Percentiles rank a stretch among this genome's conserved stretches.
Conservation (phyloP, 192 early-diverging fungal species). For the Coemansia sp. region DNA sequence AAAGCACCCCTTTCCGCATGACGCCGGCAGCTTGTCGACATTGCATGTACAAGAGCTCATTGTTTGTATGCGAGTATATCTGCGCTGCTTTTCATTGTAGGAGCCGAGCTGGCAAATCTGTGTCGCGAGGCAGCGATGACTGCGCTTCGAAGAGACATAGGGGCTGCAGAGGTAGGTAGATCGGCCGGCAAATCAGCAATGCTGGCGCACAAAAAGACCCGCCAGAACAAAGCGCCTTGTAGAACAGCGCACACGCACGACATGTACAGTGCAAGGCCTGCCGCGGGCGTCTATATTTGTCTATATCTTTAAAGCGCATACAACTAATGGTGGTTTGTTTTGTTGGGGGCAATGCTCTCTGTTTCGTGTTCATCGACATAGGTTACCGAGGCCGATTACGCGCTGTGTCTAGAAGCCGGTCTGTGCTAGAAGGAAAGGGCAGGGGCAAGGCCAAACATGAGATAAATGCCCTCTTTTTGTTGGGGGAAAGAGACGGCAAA, state of each 20-base stretch:
- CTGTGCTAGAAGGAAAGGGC: constrained; percentile 6
- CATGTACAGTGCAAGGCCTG: too few species aligned
- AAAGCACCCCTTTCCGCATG: too few species aligned
- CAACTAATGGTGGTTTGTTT: neutral
- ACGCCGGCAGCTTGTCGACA: too few species aligned
- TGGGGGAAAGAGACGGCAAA: neutral
- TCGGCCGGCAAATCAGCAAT: neutral
- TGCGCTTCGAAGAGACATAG: constrained; percentile 60
- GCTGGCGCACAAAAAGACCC: neutral
- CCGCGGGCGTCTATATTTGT: too few species aligned
- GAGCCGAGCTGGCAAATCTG: constrained; percentile 78
- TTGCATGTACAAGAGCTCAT: neutral
- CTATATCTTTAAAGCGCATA: too few species aligned
- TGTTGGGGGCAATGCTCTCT: constrained; percentile 1
- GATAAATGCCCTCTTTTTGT: neutral
- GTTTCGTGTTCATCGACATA: constrained; percentile 7
- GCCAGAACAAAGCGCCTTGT: neutral
- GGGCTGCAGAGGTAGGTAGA: constrained; percentile 53
- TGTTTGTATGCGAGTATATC: neutral
- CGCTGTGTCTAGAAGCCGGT: constrained; percentile 16
- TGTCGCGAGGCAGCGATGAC: constrained; percentile 79
- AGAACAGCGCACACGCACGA: neutral
- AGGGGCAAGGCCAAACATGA: neutral
- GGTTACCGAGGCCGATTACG: constrained; percentile 33
- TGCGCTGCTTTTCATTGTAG: constrained; percentile 34